Percentiles rank a stretch among this genome's conserved stretches.
phyloP scores from a whole-genome alignment of 495 filamentous ascomycete species.

The Lasiosphaeria miniovina region DNA sequence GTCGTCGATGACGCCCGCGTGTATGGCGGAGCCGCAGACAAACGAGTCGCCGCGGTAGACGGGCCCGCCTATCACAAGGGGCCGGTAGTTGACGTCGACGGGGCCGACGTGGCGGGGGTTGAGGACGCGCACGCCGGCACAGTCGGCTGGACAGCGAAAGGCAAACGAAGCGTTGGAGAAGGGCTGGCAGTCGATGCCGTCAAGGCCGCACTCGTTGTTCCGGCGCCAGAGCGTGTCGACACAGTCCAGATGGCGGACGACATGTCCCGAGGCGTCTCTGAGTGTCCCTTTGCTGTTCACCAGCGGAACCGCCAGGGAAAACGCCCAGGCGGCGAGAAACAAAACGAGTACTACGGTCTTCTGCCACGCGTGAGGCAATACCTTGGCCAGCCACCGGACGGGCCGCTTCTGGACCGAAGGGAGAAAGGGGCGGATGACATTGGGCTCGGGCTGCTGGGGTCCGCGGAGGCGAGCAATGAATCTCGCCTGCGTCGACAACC shows the following conservation, averaged over 20 bases:
- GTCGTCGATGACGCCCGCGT: slow-evolving; percentile 68
- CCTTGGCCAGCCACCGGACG: slow-evolving; percentile 52
- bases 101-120: slow-evolving; percentile 71
- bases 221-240: slow-evolving; percentile 56
- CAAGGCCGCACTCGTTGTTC: slow-evolving; percentile 70
- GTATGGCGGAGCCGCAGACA: slow-evolving; percentile 77
- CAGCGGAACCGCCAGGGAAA: slow-evolving; percentile 53
- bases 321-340: slow-evolving; percentile 63
- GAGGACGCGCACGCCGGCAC: slow-evolving; percentile 58
- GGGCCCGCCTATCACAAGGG: slow-evolving; percentile 71
- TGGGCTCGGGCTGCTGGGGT: slow-evolving; percentile 13
- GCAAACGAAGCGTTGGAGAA: slow-evolving; percentile 64
- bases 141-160: slow-evolving; percentile 80
- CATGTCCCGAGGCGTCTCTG: slow-evolving; percentile 56
- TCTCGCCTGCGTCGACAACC: neutral
- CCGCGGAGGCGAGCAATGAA: slow-evolving; percentile 16
- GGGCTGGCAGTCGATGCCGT: slow-evolving; percentile 73
- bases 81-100: slow-evolving; percentile 64
- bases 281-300: slow-evolving; percentile 60
- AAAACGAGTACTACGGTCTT: slow-evolving; percentile 53
- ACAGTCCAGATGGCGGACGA: slow-evolving; percentile 60
- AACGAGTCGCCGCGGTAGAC: slow-evolving; percentile 78
- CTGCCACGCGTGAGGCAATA: slow-evolving; percentile 57
- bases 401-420: slow-evolving; percentile 65
- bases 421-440: slow-evolving; percentile 61